These are phyloP conservation scores for Tephrocybe sp. DNA, from an alignment of 768 basidiomycete genomes.

Conservation along the genomic window DNA sequence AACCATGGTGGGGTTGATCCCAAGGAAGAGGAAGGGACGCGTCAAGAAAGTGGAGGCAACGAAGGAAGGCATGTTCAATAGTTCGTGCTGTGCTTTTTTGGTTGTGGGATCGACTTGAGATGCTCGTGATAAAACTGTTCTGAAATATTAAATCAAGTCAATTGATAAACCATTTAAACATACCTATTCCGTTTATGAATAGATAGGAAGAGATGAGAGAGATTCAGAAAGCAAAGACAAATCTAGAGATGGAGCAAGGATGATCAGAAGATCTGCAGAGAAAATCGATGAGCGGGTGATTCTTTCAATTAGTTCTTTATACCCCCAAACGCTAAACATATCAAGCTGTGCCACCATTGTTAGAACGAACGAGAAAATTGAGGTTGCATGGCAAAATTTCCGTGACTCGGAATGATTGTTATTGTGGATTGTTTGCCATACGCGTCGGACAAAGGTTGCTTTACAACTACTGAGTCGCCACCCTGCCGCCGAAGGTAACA, in stretches of 20 bases:
- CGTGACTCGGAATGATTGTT: background rate
- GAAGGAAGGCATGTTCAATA: constrained; percentile 18
- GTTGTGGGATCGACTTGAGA: constrained; percentile 14
- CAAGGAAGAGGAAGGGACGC: constrained; percentile 29
- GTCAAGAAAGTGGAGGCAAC: constrained; percentile 38
- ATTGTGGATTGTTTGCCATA: background rate
- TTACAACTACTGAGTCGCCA: no score
- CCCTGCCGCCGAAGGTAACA: no score
- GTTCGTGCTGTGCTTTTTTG: background rate
- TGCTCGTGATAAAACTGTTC: background rate
- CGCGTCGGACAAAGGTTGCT: no score
- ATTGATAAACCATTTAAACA: background rate
- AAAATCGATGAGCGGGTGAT: constrained; percentile 1
- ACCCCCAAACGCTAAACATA: background rate
- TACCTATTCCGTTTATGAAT: no score
- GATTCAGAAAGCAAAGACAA: background rate
- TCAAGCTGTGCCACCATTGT: background rate
- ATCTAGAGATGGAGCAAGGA: background rate
- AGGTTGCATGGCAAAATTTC: background rate
- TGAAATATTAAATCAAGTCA: no score
- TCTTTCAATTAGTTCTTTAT: background rate
- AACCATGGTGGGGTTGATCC: constrained; percentile 21
- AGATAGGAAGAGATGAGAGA: background rate
- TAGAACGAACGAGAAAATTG: background rate
- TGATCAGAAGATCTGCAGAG: background rate